These are phyloP conservation scores for Eucalyptus guilfoylei DNA, from an alignment of 345 rosid species.

Conservation along the genomic window DNA sequence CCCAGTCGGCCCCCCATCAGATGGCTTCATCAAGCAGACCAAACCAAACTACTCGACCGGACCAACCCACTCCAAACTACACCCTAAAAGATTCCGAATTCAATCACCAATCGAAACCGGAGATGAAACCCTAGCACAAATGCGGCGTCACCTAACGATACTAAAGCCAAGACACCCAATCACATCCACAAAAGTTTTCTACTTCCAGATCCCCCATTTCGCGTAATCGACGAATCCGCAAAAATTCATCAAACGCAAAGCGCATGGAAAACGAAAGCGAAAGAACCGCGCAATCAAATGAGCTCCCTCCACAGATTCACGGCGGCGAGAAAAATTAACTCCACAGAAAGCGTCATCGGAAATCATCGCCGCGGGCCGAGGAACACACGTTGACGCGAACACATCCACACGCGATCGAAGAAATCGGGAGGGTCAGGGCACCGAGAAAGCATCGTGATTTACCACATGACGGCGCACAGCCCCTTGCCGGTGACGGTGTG, in stretches of 20 bases:
- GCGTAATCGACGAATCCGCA: neutral
- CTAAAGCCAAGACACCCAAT: neutral
- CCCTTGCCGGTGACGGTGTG: slow-evolving; percentile 84
- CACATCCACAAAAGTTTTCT: neutral
- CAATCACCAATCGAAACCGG: neutral
- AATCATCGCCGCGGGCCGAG: neutral
- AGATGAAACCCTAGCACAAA: neutral
- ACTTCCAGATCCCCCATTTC: neutral
- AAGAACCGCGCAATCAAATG: neutral
- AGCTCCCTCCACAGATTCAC: neutral
- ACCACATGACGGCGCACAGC: slow-evolving; percentile 90
- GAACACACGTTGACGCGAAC: neutral
- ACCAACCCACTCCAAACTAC: neutral
- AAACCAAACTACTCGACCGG: neutral
- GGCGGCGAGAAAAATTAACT: neutral
- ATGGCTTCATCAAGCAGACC: neutral
- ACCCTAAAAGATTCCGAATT: neutral
- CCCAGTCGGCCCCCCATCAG: neutral
- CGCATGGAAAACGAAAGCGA: neutral
- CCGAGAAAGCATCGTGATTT: neutral
- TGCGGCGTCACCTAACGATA: neutral
- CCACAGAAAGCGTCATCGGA: neutral
- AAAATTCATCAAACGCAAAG: neutral
- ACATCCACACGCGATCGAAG: neutral
- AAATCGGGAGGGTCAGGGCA: neutral